These are phyloP conservation scores for Ramularia collo-cygni DNA, from an alignment of 2,329 filamentous ascomycete genomes.

Conservation along the genomic window DNA sequence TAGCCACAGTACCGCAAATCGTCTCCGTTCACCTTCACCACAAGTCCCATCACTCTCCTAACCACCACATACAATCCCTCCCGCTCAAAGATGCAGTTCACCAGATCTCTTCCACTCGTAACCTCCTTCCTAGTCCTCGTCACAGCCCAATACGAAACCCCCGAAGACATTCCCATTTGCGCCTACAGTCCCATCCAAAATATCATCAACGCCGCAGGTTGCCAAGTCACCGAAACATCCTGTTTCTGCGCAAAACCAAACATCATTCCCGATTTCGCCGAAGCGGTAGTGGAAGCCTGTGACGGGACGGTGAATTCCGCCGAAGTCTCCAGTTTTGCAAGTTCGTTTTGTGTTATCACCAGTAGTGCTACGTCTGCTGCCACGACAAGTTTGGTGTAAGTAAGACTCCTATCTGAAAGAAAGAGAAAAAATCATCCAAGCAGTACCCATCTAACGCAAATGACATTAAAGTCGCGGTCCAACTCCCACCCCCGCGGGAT, in stretches of 20 bases:
- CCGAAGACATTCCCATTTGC: conserved; percentile 13
- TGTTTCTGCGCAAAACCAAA: conserved; percentile 14
- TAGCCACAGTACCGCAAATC: too few species aligned
- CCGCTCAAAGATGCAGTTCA: neutral
- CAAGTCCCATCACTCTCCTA: too few species aligned
- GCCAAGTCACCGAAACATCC: conserved; percentile 8
- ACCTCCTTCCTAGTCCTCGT: conserved; percentile 1
- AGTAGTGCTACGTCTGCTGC: neutral
- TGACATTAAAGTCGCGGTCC: too few species aligned
- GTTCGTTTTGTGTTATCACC: conserved; percentile 1
- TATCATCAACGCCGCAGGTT: conserved; percentile 10
- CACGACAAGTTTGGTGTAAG: too few species aligned
- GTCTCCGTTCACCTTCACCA: too few species aligned
- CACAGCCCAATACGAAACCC: conserved; percentile 7
- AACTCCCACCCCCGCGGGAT: neutral
- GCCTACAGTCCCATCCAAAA: conserved; percentile 10
- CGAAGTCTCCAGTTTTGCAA: conserved; percentile 6
- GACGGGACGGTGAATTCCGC: conserved; percentile 3
- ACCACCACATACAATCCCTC: too few species aligned
- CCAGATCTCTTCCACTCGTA: conserved; percentile 8
- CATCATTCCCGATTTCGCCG: conserved; percentile 7
- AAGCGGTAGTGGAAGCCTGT: conserved; percentile 10
- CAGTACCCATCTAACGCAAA: too few species aligned
- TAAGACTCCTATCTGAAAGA: too few species aligned
- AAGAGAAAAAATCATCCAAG: too few species aligned